Percentiles rank a stretch among this genome's conserved stretches.
Evolutionary conservation across 2,329 filamentous ascomycete genomes (phyloP).

Genomic region (Gliomastix tumulicola): DNA sequence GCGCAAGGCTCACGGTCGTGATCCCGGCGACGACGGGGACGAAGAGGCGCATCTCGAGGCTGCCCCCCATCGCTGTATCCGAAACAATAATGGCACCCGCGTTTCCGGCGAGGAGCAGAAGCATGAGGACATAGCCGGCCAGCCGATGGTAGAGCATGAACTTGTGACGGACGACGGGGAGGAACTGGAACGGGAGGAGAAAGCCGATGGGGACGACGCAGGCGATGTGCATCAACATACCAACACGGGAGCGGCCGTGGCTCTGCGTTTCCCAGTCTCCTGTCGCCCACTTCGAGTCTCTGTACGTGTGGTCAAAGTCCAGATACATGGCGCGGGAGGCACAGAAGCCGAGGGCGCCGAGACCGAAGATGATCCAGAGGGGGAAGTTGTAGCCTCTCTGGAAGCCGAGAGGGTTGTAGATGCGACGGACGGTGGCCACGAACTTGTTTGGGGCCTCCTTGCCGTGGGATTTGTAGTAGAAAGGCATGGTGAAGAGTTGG

Average conservation of each 20-base stretch:
- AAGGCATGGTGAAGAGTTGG: background rate
- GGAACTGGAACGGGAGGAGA: constrained; percentile 36
- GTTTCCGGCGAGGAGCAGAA: constrained; percentile 1
- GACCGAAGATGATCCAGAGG: constrained; percentile 42
- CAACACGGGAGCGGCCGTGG: constrained; percentile 19
- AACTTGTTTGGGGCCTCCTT: constrained; percentile 1
- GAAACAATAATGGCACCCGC: constrained; percentile 42
- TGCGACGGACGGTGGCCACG: constrained; percentile 1
- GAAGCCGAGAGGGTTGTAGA: constrained; percentile 46
- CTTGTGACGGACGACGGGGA: constrained; percentile 36
- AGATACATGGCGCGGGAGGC: constrained; percentile 42
- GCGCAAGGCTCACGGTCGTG: constrained; percentile 32
- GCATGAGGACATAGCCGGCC: constrained; percentile 38
- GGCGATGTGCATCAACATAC: constrained; percentile 35
- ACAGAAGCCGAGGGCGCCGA: constrained; percentile 32
- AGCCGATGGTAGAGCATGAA: constrained; percentile 47
- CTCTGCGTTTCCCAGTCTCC: constrained; percentile 31
- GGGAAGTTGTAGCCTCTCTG: constrained; percentile 49
- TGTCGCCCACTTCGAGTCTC: constrained; percentile 6
- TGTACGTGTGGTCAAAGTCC: constrained; percentile 29
- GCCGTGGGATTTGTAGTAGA: constrained; percentile 1
- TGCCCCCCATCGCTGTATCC: constrained; percentile 45
- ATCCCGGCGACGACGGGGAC: constrained; percentile 39
- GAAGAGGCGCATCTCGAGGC: constrained; percentile 31
- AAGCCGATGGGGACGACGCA: constrained; percentile 32